These are phyloP conservation scores for Sporisorium graminicola DNA, from an alignment of 1,284 basidiomycete species.

Conservation along the genomic window DNA sequence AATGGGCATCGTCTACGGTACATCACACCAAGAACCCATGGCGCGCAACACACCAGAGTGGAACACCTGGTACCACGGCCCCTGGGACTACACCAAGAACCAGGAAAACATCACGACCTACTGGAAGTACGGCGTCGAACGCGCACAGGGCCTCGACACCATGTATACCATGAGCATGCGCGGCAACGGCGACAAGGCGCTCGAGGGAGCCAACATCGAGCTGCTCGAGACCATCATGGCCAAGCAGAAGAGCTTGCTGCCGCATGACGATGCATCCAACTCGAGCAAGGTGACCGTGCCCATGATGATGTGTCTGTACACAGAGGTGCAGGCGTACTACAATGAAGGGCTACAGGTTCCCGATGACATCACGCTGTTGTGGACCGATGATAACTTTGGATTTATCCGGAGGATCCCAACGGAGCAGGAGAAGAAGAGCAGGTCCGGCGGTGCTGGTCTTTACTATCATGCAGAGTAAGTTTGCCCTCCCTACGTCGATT, in stretches of 20 bases:
- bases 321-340: constrained; percentile 79
- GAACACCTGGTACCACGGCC: constrained; percentile 74
- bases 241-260: constrained; percentile 77
- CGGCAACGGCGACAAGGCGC: constrained; percentile 73
- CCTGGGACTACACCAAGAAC: constrained; percentile 77
- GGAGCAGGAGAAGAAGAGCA: constrained; percentile 72
- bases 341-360: constrained; percentile 74
- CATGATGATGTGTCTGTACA: constrained; percentile 77
- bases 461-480: constrained; percentile 75
- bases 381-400: constrained; percentile 70
- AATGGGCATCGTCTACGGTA: constrained; percentile 79
- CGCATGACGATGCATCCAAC: constrained; percentile 61
- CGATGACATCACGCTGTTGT: constrained; percentile 71
- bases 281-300: constrained; percentile 74
- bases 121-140: constrained; percentile 76
- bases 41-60: constrained; percentile 73
- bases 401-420: constrained; percentile 70
- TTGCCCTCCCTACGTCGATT: too few species aligned
- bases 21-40: constrained; percentile 71
- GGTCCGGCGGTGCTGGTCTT: constrained; percentile 77
- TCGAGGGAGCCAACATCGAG: constrained; percentile 29
- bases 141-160: constrained; percentile 75
- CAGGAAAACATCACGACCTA: constrained; percentile 75
- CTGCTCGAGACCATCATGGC: constrained; percentile 72
- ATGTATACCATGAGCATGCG: constrained; percentile 79